phyloP scores from a whole-genome alignment of 208 protist genomes.

The Histomonas meleagridis region DNA sequence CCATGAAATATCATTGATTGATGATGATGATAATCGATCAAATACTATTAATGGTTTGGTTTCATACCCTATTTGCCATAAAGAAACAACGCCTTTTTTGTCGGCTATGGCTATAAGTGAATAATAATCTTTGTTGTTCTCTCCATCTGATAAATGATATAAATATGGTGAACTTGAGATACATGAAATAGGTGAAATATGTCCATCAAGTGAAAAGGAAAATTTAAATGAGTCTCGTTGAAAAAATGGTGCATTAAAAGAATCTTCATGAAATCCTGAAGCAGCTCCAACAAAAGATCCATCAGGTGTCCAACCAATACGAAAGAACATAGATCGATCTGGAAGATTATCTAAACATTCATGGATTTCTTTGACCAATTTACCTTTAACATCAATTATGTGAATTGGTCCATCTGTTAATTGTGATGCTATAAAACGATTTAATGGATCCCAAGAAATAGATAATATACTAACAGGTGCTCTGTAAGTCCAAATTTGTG shows the following conservation, averaged over 20 bases:
- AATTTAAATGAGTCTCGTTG: conserved; percentile 11
- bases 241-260: background rate
- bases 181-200: background rate
- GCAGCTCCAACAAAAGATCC: conserved; percentile 6
- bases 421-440: background rate
- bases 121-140: background rate
- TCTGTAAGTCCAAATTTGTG: background rate
- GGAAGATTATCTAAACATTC: background rate
- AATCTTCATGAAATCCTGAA: background rate
- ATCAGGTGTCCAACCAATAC: background rate
- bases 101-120: background rate
- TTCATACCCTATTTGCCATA: background rate
- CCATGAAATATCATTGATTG: background rate
- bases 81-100: conserved; percentile 3
- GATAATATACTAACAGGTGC: background rate
- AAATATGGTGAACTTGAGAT: background rate
- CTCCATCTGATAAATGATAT: background rate
- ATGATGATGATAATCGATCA: background rate
- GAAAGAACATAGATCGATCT: background rate
- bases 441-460: background rate
- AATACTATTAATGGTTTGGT: background rate
- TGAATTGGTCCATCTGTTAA: background rate
- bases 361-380: background rate
- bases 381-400: background rate
- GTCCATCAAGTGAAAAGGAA: background rate